Percentiles rank a stretch among this genome's conserved stretches.
phyloP scores from a whole-genome alignment of 78 protist species.

The Acrasis kona region DNA sequence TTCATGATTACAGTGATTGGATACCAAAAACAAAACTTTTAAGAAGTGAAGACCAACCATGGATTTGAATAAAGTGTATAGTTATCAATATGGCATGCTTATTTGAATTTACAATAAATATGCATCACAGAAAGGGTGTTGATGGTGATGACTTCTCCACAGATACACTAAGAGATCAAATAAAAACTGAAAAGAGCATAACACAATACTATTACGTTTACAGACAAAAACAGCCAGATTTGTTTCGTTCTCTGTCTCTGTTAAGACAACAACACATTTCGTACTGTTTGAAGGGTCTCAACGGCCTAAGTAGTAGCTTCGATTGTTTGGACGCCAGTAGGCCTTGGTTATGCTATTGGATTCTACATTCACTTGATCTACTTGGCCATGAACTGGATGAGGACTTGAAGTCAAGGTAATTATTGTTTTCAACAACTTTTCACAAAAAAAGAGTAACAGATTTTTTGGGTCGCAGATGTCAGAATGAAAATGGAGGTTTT shows the following conservation, averaged over 20 bases:
- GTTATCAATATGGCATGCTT: no score
- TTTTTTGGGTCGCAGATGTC: slow-evolving; percentile 7
- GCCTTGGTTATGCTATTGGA: slow-evolving; percentile 91
- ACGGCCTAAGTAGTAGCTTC: not conserved
- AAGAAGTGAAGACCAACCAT: no score
- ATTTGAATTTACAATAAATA: no score
- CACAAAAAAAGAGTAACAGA: not conserved
- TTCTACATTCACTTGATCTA: slow-evolving; percentile 64
- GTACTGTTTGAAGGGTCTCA: not conserved
- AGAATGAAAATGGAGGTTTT: slow-evolving; percentile 60
- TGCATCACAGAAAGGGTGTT: no score
- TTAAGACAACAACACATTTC: not conserved
- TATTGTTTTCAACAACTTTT: slow-evolving; percentile 5
- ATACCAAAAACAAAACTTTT: no score
- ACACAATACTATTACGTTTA: not conserved
- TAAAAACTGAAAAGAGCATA: not conserved
- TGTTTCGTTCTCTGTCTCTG: not conserved
- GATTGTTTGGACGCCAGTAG: slow-evolving; percentile 36
- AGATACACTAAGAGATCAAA: no score
- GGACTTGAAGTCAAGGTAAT: not conserved
- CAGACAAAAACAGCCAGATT: not conserved
- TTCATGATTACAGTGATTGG: no score
- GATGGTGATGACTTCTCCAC: no score
- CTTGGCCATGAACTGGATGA: slow-evolving; percentile 25
- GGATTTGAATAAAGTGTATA: no score